These are phyloP conservation scores for Xylaria sp. DNA, from an alignment of 2,329 filamentous ascomycete genomes.

Conservation along the genomic window DNA sequence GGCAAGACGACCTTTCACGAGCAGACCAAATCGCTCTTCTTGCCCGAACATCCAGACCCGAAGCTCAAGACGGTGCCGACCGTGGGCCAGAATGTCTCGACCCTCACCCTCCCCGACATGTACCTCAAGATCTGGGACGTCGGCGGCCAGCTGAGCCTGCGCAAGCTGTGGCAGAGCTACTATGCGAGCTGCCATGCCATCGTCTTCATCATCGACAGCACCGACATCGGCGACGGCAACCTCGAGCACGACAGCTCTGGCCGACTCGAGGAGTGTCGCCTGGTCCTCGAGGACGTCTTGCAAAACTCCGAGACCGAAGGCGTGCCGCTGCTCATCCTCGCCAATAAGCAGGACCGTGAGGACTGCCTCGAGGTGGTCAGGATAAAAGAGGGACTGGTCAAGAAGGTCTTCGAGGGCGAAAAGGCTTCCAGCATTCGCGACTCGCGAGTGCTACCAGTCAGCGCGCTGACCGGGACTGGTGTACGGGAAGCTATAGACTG, in stretches of 20 bases:
- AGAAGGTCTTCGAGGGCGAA: constrained; percentile 95
- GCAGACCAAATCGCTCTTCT: constrained; percentile 91
- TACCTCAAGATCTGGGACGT: constrained; percentile 99
- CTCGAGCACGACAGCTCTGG: constrained; percentile 66
- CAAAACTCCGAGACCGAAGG: constrained; percentile 89
- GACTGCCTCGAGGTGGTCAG: constrained; percentile 97
- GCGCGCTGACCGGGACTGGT: constrained; percentile 86
- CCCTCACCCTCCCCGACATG: constrained; percentile 90
- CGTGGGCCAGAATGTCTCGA: constrained; percentile 95
- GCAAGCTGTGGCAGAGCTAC: constrained; percentile 95
- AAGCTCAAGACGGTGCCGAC: constrained; percentile 92
- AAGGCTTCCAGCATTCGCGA: constrained; percentile 88
- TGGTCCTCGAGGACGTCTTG: constrained; percentile 90
- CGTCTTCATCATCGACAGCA: constrained; percentile 96
- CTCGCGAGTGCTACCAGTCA: constrained; percentile 89
- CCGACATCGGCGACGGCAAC: constrained; percentile 87
- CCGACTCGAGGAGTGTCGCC: constrained; percentile 85
- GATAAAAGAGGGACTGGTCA: constrained; percentile 96
- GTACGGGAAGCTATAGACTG: constrained; percentile 97
- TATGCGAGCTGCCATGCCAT: constrained; percentile 95
- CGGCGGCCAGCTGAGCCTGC: constrained; percentile 88
- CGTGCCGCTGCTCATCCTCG: constrained; percentile 89
- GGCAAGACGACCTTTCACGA: constrained; percentile 98
- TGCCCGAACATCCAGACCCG: constrained; percentile 68
- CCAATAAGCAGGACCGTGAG: constrained; percentile 97